Conservation (phyloP, 768 basidiomycete genomes). For the Serendipita vermifera region DNA sequence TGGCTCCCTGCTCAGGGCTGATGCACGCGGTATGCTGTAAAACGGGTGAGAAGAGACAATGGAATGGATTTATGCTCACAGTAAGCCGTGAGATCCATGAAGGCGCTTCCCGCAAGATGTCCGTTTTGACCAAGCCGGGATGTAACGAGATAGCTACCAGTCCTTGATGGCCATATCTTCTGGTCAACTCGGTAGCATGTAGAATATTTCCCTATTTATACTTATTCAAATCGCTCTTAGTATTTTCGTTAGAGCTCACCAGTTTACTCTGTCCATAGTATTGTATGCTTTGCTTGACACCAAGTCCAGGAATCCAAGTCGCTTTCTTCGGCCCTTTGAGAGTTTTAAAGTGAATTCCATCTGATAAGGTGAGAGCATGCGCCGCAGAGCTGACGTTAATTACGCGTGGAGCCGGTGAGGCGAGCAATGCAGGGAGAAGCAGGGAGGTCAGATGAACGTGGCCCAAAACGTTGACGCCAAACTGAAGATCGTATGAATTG, state of each 20-base stretch:
- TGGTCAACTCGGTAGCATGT: slow-evolving; percentile 5
- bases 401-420: slow-evolving; percentile 28
- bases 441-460: slow-evolving; percentile 47
- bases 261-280: slow-evolving; percentile 1
- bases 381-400: slow-evolving; percentile 35
- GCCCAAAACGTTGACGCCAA: slow-evolving; percentile 23
- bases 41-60: not conserved
- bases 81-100: not conserved
- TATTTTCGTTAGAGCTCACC: not conserved
- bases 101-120: slow-evolving; percentile 1
- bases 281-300: not conserved
- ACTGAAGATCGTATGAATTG: slow-evolving; percentile 30
- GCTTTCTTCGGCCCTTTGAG: slow-evolving; percentile 3
- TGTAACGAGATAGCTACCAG: slow-evolving; percentile 11
- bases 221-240: not conserved
- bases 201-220: slow-evolving; percentile 8
- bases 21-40: not conserved
- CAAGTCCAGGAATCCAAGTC: not conserved
- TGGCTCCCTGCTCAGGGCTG: not conserved
- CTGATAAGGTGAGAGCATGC: slow-evolving; percentile 20
- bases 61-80: not conserved
- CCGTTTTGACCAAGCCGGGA: slow-evolving; percentile 8
- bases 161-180: slow-evolving; percentile 12
- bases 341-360: not conserved
- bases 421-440: slow-evolving; percentile 36